Percentiles rank a stretch among this genome's conserved stretches.
Evolutionary conservation across 441 rosid species (phyloP).

Genomic region (Eutrema salsugineum): DNA sequence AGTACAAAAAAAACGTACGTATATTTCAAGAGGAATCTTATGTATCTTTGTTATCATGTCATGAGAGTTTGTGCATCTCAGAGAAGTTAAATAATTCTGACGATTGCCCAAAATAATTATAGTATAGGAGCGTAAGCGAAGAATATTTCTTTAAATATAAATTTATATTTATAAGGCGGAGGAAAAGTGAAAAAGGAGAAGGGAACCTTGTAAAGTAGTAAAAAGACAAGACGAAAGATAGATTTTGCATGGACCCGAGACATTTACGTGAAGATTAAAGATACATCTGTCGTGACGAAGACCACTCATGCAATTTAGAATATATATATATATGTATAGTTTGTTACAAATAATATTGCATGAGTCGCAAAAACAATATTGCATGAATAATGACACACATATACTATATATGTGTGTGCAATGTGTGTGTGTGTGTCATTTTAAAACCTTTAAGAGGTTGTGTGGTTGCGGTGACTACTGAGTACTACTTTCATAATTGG

Average conservation of each 20-base stretch:
- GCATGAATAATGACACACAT: too few relatives aligned
- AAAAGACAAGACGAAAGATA: slow-evolving; percentile 38
- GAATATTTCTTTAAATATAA: neutral
- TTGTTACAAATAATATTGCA: too few relatives aligned
- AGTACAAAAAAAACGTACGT: slow-evolving; percentile 29
- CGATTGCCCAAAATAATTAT: slow-evolving; percentile 20
- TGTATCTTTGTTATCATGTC: slow-evolving; percentile 30
- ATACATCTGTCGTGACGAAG: slow-evolving; percentile 29
- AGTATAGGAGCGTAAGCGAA: slow-evolving; percentile 1
- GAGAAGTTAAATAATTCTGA: slow-evolving; percentile 25
- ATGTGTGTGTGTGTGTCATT: too few relatives aligned
- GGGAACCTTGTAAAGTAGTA: slow-evolving; percentile 34
- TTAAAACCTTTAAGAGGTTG: too few relatives aligned
- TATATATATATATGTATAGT: too few relatives aligned
- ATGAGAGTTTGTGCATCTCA: slow-evolving; percentile 38
- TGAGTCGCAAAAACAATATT: too few relatives aligned
- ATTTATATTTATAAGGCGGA: neutral
- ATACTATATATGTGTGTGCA: too few relatives aligned
- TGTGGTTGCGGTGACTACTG: too few relatives aligned
- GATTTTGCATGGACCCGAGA: slow-evolving; percentile 54
- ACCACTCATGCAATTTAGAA: slow-evolving; percentile 1
- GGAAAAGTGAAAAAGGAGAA: slow-evolving; percentile 9
- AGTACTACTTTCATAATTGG: too few relatives aligned
- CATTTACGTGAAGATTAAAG: slow-evolving; percentile 33
- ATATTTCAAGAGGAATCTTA: slow-evolving; percentile 28